A percentile compares a stretch with the other conserved stretches of the same genome.
Conservation (phyloP, 2,329 filamentous ascomycete genomes). For the Phialocephala subalpina region DNA sequence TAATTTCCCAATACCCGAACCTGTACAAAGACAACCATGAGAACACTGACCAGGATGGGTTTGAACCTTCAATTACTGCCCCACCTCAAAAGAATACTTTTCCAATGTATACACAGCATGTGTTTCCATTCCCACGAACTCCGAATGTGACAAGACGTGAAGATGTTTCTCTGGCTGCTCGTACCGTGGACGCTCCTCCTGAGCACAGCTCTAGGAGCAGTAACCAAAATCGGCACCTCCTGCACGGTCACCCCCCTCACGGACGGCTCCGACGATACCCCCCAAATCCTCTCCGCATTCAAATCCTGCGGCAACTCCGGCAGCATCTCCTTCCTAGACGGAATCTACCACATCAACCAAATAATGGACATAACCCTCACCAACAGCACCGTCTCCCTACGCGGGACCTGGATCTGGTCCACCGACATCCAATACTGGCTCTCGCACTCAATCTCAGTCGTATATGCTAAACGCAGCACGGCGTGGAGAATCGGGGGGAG, state of each 20-base stretch:
- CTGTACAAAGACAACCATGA: background rate
- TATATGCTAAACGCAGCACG: conserved; percentile 69
- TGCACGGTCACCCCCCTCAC: conserved; percentile 26
- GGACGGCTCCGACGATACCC: conserved; percentile 48
- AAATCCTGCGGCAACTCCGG: conserved; percentile 49
- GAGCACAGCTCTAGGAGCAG: conserved; percentile 6
- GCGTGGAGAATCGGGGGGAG: conserved; percentile 71
- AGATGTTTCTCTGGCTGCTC: background rate
- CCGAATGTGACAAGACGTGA: background rate
- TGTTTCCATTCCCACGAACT: background rate
- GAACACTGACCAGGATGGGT: background rate
- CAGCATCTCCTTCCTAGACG: conserved; percentile 49
- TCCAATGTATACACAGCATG: background rate
- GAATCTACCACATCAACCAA: conserved; percentile 58
- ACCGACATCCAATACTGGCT: conserved; percentile 74
- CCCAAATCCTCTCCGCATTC: conserved; percentile 51
- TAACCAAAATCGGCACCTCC: conserved; percentile 20
- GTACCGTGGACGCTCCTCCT: background rate
- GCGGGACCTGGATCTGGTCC: conserved; percentile 66
- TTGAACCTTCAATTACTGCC: background rate
- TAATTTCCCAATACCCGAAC: background rate
- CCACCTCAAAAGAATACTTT: background rate
- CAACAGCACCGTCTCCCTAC: conserved; percentile 66
- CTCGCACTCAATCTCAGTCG: conserved; percentile 65
- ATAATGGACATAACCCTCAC: conserved; percentile 69